phyloP scores from a whole-genome alignment of 2,329 filamentous ascomycete species.

The Alternaria burnsii region DNA sequence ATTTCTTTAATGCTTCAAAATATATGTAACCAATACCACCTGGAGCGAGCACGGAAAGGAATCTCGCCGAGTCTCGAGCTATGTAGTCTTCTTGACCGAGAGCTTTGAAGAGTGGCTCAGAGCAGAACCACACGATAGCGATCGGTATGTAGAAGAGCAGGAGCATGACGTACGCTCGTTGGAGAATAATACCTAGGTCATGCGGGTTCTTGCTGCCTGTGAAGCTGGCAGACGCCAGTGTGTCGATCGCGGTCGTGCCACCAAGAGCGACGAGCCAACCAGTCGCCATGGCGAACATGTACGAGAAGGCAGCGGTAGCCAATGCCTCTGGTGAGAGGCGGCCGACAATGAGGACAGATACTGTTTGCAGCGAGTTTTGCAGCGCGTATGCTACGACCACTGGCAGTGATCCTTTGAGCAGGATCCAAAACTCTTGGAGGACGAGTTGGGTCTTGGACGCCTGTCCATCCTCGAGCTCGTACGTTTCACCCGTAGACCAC shows the following conservation, averaged over 20 bases:
- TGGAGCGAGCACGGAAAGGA: conserved; percentile 77
- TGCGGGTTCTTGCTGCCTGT: conserved; percentile 82
- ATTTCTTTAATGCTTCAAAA: conserved; percentile 78
- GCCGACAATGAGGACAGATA: conserved; percentile 83
- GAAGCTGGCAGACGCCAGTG: conserved; percentile 81
- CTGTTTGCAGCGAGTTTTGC: conserved; percentile 84
- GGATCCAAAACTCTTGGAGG: conserved; percentile 69
- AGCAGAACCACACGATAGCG: conserved; percentile 76
- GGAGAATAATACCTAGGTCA: conserved; percentile 79
- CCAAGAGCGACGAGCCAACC: conserved; percentile 88
- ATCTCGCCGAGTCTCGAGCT: conserved; percentile 75
- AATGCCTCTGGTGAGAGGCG: conserved; percentile 80
- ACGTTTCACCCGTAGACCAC: conserved; percentile 46
- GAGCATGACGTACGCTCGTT: conserved; percentile 77
- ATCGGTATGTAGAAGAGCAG: conserved; percentile 76
- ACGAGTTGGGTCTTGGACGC: conserved; percentile 51
- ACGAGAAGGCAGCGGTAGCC: conserved; percentile 83
- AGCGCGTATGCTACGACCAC: conserved; percentile 86
- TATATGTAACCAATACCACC: conserved; percentile 87
- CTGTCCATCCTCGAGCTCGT: conserved; percentile 50
- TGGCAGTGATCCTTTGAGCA: conserved; percentile 74
- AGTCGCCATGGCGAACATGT: conserved; percentile 93
- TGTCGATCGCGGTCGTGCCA: conserved; percentile 86
- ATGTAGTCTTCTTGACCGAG: conserved; percentile 83
- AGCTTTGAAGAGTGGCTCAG: conserved; percentile 75